These are phyloP conservation scores for Kluyveromyces siamensis DNA, from an alignment of 805 yeast genomes.

Conservation along the genomic window DNA sequence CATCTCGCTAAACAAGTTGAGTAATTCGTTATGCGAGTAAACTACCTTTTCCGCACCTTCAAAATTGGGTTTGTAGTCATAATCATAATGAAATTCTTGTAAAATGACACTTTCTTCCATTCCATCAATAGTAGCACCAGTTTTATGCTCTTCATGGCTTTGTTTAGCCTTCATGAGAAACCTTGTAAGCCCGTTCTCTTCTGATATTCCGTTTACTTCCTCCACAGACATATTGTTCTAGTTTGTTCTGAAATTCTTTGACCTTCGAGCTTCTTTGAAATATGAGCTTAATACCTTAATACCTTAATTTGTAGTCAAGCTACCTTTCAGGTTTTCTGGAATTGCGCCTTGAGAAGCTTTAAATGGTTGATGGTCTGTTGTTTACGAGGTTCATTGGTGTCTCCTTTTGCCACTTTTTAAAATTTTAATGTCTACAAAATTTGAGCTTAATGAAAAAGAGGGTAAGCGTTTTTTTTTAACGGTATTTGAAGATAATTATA, in stretches of 20 bases:
- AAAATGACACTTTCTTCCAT: not conserved
- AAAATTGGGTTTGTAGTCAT: slow-evolving; percentile 8
- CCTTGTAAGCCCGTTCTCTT: slow-evolving; percentile 1
- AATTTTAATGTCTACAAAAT: not conserved
- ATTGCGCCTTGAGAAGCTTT: not conserved
- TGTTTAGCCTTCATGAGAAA: slow-evolving; percentile 1
- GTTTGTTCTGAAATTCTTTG: not conserved
- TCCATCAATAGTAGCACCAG: not conserved
- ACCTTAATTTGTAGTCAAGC: no score
- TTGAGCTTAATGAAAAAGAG: not conserved
- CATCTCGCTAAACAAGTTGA: slow-evolving; percentile 11
- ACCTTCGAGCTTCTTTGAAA: no score
- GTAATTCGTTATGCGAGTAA: slow-evolving; percentile 25
- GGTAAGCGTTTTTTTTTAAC: not conserved
- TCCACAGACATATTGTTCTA: not conserved
- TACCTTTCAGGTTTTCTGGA: no score
- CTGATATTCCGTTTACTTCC: not conserved
- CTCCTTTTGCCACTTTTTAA: not conserved
- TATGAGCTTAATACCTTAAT: no score
- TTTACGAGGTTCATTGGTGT: not conserved
- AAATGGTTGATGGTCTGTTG: not conserved
- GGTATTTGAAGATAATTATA: not conserved
- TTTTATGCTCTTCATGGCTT: not conserved
- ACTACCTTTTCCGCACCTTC: slow-evolving; percentile 6
- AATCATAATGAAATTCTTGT: not conserved